These are phyloP conservation scores for Phytophthora europaea DNA, from an alignment of 352 stramenopile species.

Conservation along the genomic window DNA sequence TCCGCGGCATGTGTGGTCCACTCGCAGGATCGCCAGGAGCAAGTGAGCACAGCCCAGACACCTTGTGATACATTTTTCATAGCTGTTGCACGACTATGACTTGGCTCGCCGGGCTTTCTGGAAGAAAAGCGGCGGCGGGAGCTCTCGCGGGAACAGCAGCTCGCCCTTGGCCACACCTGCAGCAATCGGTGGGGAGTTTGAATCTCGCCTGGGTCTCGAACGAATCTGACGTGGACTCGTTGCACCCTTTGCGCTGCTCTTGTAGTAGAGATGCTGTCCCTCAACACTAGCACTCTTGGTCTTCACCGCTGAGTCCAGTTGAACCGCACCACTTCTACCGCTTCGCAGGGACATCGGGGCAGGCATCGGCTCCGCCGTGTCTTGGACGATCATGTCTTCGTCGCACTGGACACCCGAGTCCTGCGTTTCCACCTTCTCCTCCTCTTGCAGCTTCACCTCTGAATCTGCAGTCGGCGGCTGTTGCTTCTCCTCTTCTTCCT, in stretches of 20 bases:
- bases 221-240: neutral
- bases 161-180: conserved; percentile 2
- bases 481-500: neutral
- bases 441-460: conserved; percentile 1
- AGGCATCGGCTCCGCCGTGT: neutral
- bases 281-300: neutral
- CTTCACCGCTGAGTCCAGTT: neutral
- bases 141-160: conserved; percentile 33
- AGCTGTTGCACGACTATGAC: conserved; percentile 10
- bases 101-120: conserved; percentile 38
- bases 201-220: neutral
- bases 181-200: neutral
- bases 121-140: conserved; percentile 61
- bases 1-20: neutral
- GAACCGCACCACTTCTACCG: neutral
- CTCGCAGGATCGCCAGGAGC: neutral
- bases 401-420: conserved; percentile 51
- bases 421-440: conserved; percentile 8
- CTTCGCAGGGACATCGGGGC: neutral
- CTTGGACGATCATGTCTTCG: conserved; percentile 20
- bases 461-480: neutral
- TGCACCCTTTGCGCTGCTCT: neutral
- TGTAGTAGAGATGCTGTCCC: conserved; percentile 13
- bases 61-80: neutral
- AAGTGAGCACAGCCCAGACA: neutral